Evolutionary conservation across 257 asterid genomes (phyloP).

Genomic region (Gentiana dahurica): DNA sequence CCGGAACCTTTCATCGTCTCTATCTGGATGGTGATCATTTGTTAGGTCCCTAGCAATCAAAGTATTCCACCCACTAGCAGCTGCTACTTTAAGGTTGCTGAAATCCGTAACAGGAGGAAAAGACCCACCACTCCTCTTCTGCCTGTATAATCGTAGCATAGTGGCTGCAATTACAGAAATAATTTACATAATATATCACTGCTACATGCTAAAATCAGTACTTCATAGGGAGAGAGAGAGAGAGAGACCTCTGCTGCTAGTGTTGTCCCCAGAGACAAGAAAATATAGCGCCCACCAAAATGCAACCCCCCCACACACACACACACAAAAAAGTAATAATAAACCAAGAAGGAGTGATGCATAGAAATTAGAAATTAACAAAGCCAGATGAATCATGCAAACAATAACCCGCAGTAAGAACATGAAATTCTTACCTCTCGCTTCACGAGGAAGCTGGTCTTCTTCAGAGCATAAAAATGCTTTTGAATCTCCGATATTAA

Average conservation of each 20-base stretch:
- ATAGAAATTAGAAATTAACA: background rate
- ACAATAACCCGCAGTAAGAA: background rate
- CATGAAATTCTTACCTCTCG: slow-evolving; percentile 48
- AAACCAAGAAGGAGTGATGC: background rate
- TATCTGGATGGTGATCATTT: slow-evolving; percentile 91
- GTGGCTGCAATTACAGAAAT: slow-evolving; percentile 54
- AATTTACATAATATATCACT: slow-evolving; percentile 8
- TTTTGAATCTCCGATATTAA: slow-evolving; percentile 92
- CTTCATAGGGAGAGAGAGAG: too few species aligned
- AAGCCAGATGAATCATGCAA: background rate
- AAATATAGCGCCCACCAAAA: background rate
- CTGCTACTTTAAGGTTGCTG: slow-evolving; percentile 45
- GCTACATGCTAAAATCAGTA: background rate
- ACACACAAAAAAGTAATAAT: too few species aligned
- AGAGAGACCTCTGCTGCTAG: background rate
- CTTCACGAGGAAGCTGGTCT: slow-evolving; percentile 69
- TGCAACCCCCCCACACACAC: background rate
- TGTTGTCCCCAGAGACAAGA: background rate
- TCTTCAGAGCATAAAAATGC: slow-evolving; percentile 91
- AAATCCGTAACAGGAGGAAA: slow-evolving; percentile 46
- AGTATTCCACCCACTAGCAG: slow-evolving; percentile 60
- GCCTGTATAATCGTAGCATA: slow-evolving; percentile 58
- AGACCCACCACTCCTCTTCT: slow-evolving; percentile 36
- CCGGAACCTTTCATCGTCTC: slow-evolving; percentile 79
- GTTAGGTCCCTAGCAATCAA: slow-evolving; percentile 81